Percentiles rank a stretch among this genome's conserved stretches.
These are phyloP conservation scores for Talaromyces thailandensis DNA, from an alignment of 495 filamentous ascomycete genomes.

Conservation along the genomic window DNA sequence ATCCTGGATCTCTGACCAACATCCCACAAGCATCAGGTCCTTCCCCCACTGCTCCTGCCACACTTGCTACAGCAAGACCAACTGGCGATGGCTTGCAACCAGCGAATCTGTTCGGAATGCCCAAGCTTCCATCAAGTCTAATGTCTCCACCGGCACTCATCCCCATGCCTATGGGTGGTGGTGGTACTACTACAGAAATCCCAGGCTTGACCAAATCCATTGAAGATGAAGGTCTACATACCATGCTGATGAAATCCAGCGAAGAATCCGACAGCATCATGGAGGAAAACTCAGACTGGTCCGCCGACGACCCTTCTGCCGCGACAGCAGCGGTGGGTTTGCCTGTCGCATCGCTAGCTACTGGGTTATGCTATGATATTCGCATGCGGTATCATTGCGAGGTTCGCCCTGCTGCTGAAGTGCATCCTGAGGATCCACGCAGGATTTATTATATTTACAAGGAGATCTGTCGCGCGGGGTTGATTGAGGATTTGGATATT, in stretches of 20 bases:
- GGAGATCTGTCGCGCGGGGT: constrained; percentile 65
- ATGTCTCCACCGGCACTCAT: neutral
- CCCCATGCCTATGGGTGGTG: neutral
- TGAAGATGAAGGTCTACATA: constrained; percentile 4
- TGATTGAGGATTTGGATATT: constrained; percentile 49
- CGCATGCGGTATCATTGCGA: constrained; percentile 91
- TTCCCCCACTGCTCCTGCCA: constrained; percentile 7
- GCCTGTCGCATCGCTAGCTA: constrained; percentile 42
- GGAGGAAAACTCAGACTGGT: constrained; percentile 35
- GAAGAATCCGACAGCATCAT: constrained; percentile 24
- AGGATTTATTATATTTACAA: constrained; percentile 86
- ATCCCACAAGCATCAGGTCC: constrained; percentile 13
- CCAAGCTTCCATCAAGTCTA: neutral
- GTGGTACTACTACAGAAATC: neutral
- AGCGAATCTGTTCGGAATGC: neutral
- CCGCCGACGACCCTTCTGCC: constrained; percentile 20
- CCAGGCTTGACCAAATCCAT: constrained; percentile 5
- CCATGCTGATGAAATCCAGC: constrained; percentile 11
- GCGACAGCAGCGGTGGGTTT: constrained; percentile 15
- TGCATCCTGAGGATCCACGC: constrained; percentile 89
- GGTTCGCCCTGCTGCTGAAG: constrained; percentile 57
- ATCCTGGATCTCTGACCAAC: constrained; percentile 16
- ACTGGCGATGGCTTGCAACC: constrained; percentile 8
- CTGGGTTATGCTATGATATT: constrained; percentile 80
- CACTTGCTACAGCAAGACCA: constrained; percentile 12